Conservation (phyloP, 139 green algal species). For the Chlorella ohadii region DNA sequence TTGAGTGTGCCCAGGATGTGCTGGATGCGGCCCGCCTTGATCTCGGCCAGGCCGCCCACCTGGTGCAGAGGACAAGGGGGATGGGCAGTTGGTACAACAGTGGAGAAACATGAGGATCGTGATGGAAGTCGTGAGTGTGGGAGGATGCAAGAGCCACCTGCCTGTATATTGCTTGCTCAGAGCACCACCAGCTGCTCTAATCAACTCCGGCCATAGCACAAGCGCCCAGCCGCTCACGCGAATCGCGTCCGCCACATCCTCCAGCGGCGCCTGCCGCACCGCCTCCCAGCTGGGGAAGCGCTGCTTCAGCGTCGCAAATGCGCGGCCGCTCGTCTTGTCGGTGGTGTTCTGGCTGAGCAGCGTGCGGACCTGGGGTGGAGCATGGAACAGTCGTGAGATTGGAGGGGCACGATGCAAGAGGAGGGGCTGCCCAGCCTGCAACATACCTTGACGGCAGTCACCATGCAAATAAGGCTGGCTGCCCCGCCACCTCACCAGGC, state of each 20-base stretch:
- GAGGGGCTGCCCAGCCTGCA: too few relatives aligned
- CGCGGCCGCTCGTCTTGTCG: conserved; percentile 42
- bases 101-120: too few relatives aligned
- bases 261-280: conserved; percentile 40
- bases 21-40: conserved; percentile 75
- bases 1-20: conserved; percentile 65
- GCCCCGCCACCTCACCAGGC: not conserved
- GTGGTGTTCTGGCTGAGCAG: conserved; percentile 72
- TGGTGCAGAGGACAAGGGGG: not conserved
- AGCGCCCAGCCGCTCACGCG: conserved; percentile 1
- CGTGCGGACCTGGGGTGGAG: conserved; percentile 53
- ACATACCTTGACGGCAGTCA: too few relatives aligned
- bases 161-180: too few relatives aligned
- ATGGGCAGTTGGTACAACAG: not conserved
- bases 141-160: too few relatives aligned
- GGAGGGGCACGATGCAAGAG: too few relatives aligned
- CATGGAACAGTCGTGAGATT: too few relatives aligned
- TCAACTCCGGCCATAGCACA: not conserved
- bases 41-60: conserved; percentile 71
- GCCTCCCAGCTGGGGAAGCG: conserved; percentile 52
- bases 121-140: too few relatives aligned
- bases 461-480: too few relatives aligned
- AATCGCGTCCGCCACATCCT: conserved; percentile 42
- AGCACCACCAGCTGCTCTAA: too few relatives aligned
- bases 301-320: conserved; percentile 52